phyloP scores from a whole-genome alignment of 768 basidiomycete genomes.

The Vararia minispora region DNA sequence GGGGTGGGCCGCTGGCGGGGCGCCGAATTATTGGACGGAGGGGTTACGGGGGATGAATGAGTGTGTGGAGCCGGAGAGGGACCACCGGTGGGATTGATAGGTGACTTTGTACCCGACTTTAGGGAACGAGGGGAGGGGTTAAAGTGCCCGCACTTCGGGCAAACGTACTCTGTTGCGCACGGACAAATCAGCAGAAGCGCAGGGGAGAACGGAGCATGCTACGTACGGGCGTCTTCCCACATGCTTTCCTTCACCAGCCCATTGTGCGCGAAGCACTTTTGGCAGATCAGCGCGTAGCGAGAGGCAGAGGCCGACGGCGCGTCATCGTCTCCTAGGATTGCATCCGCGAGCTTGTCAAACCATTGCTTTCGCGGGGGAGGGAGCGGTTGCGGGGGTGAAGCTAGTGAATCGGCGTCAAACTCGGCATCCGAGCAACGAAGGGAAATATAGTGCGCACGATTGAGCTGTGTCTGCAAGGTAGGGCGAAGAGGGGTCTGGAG shows the following conservation, averaged over 20 bases:
- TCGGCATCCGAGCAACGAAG: background rate
- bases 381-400: constrained; percentile 27
- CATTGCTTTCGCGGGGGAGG: constrained; percentile 59
- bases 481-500: constrained; percentile 15
- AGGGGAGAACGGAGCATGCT: background rate
- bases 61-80: no score
- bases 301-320: constrained; percentile 28
- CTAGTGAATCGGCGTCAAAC: constrained; percentile 14
- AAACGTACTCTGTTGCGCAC: constrained; percentile 56
- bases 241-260: constrained; percentile 75
- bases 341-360: constrained; percentile 85
- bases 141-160: constrained; percentile 79
- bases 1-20: no score
- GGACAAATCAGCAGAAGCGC: background rate
- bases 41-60: no score
- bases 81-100: no score
- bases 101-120: background rate
- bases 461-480: constrained; percentile 24
- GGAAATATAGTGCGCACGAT: constrained; percentile 22
- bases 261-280: constrained; percentile 80
- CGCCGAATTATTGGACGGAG: no score
- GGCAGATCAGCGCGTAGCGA: constrained; percentile 81
- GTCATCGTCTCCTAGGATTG: constrained; percentile 74
- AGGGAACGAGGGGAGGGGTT: constrained; percentile 37
- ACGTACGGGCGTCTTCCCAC: constrained; percentile 78